Percentiles rank a stretch among this genome's conserved stretches.
Evolutionary conservation across 2,329 filamentous ascomycete species (phyloP).

Genomic region (Stagonosporopsis chrysanthemi): DNA sequence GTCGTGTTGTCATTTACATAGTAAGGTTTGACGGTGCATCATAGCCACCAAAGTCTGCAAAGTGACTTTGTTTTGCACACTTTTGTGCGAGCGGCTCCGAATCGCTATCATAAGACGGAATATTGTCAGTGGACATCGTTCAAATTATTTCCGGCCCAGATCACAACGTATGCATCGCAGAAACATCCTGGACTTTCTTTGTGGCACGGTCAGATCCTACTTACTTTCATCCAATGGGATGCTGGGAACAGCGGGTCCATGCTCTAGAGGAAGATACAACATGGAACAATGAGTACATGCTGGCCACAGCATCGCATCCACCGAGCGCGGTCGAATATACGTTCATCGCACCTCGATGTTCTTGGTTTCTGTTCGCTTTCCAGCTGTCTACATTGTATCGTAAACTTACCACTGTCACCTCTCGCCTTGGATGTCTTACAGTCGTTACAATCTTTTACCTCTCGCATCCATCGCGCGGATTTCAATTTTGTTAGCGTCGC

Average conservation of each 20-base stretch:
- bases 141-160: no score
- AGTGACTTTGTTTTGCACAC: background rate
- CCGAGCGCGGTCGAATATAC: background rate
- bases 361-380: background rate
- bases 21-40: no score
- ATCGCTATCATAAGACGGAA: background rate
- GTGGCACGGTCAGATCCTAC: constrained; percentile 8
- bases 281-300: background rate
- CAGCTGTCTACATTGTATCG: no score
- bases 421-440: background rate
- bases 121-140: background rate
- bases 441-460: background rate
- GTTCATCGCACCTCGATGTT: background rate
- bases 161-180: no score
- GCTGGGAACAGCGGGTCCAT: background rate
- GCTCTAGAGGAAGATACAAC: background rate
- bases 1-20: no score
- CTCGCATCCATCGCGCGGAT: background rate
- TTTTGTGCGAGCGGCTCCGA: no score
- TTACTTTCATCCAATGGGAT: background rate
- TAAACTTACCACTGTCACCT: no score
- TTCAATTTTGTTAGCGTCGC: background rate
- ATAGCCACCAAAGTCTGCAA: background rate
- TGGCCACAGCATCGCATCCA: background rate
- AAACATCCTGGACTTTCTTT: background rate